Conservation (phyloP, 2,329 filamentous ascomycete genomes). For the Paraphoma chrysanthemicola region DNA sequence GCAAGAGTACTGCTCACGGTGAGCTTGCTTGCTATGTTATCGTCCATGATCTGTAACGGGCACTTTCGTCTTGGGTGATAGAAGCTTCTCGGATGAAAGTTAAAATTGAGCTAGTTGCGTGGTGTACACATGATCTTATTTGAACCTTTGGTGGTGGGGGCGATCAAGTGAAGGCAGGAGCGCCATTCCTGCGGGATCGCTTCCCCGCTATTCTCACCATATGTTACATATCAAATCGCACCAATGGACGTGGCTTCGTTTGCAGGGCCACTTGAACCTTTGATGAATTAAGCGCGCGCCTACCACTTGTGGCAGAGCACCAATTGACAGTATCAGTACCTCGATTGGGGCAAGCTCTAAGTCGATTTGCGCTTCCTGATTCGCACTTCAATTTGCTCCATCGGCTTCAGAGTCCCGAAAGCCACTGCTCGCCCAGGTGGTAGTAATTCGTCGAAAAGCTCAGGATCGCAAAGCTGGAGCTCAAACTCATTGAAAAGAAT, state of each 20-base stretch:
- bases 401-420: constrained; percentile 27
- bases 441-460: constrained; percentile 21
- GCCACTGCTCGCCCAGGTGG: constrained; percentile 23
- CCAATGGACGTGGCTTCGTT: too few species aligned
- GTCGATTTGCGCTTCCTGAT: constrained; percentile 29
- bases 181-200: too few species aligned
- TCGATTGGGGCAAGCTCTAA: neutral
- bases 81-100: too few species aligned
- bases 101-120: too few species aligned
- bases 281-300: too few species aligned
- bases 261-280: too few species aligned
- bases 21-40: neutral
- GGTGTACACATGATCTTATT: too few species aligned
- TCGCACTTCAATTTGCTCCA: constrained; percentile 26
- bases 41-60: neutral
- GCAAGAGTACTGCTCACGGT: neutral
- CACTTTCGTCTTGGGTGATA: too few species aligned
- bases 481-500: constrained; percentile 36
- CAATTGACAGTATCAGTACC: neutral
- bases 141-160: too few species aligned
- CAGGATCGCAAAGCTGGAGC: constrained; percentile 31
- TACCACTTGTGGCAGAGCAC: neutral
- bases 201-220: too few species aligned
- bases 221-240: too few species aligned
- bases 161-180: too few species aligned